phyloP scores from a whole-genome alignment of 108 stramenopile genomes.

The Discostella pseudostelligera region DNA sequence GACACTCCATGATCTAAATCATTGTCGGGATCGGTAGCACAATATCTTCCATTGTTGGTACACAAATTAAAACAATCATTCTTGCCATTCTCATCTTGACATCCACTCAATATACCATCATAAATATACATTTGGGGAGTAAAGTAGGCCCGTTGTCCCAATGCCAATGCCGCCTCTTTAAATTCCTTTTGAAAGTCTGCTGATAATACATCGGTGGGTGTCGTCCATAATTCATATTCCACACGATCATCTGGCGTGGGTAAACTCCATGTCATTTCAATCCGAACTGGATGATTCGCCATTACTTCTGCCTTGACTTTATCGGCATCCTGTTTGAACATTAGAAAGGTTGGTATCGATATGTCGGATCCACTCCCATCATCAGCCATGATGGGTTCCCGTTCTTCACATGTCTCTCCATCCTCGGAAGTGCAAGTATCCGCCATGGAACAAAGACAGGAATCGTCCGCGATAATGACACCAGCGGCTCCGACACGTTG shows the following conservation, averaged over 20 bases:
- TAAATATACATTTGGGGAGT: slow-evolving; percentile 90
- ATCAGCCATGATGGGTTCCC: slow-evolving; percentile 97
- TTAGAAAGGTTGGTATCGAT: slow-evolving; percentile 83
- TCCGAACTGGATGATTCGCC: slow-evolving; percentile 60
- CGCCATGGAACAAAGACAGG: slow-evolving; percentile 72
- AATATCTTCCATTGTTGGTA: slow-evolving; percentile 93
- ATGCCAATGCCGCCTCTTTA: slow-evolving; percentile 61
- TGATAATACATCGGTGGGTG: slow-evolving; percentile 64
- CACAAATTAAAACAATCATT: slow-evolving; percentile 80
- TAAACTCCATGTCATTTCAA: slow-evolving; percentile 85
- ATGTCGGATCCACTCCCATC: slow-evolving; percentile 93
- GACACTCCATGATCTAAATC: slow-evolving; percentile 66
- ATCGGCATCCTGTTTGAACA: slow-evolving; percentile 83
- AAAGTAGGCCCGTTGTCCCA: slow-evolving; percentile 79
- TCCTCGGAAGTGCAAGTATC: slow-evolving; percentile 38
- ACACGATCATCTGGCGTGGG: slow-evolving; percentile 87
- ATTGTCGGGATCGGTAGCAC: slow-evolving; percentile 86
- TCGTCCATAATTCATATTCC: slow-evolving; percentile 87
- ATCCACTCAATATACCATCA: slow-evolving; percentile 73
- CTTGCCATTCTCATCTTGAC: slow-evolving; percentile 45
- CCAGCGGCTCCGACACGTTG: slow-evolving; percentile 90
- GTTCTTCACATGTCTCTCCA: slow-evolving; percentile 55
- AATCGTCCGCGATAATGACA: slow-evolving; percentile 90
- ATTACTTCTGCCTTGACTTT: slow-evolving; percentile 55
- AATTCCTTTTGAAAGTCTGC: slow-evolving; percentile 73